These are phyloP conservation scores for Paraphaeosphaeria sporulosa DNA, from an alignment of 2,329 filamentous ascomycete genomes.

Conservation along the genomic window DNA sequence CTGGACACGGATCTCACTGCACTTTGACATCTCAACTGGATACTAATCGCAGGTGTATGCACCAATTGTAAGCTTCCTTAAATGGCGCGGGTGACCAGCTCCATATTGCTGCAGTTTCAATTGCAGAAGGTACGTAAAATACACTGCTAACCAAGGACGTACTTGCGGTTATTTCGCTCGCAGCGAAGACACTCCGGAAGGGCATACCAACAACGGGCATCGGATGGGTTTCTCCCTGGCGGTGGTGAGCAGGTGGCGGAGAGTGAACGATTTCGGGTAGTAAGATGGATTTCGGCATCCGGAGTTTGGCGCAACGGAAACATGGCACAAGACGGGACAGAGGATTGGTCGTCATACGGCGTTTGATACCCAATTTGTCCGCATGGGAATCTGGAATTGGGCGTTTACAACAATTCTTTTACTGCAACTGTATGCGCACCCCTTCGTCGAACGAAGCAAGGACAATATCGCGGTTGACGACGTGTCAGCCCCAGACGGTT, in stretches of 20 bases:
- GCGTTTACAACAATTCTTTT: background rate
- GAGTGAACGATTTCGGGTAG: background rate
- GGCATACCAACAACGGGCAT: background rate
- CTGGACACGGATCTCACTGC: background rate
- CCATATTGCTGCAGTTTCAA: background rate
- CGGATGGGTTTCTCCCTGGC: background rate
- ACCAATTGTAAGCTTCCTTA: slow-evolving; percentile 3
- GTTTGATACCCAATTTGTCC: slow-evolving; percentile 13
- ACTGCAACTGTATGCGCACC: background rate
- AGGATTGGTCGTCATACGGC: background rate
- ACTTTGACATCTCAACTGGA: background rate
- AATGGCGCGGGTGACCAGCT: background rate
- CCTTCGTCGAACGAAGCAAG: background rate
- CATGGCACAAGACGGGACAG: slow-evolving; percentile 5
- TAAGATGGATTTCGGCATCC: slow-evolving; percentile 6
- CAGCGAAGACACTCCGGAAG: background rate
- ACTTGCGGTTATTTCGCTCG: background rate
- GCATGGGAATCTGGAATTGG: background rate
- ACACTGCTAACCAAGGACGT: background rate
- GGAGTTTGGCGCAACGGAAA: slow-evolving; percentile 7
- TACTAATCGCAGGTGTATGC: slow-evolving; percentile 4
- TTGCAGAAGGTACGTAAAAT: slow-evolving; percentile 7
- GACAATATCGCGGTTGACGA: background rate
- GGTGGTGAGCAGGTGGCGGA: background rate
- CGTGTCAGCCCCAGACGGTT: slow-evolving; percentile 7